Percentiles rank a stretch among this genome's conserved stretches.
Evolutionary conservation across 2,329 filamentous ascomycete species (phyloP).

Genomic region (Colletotrichum eleusines): DNA sequence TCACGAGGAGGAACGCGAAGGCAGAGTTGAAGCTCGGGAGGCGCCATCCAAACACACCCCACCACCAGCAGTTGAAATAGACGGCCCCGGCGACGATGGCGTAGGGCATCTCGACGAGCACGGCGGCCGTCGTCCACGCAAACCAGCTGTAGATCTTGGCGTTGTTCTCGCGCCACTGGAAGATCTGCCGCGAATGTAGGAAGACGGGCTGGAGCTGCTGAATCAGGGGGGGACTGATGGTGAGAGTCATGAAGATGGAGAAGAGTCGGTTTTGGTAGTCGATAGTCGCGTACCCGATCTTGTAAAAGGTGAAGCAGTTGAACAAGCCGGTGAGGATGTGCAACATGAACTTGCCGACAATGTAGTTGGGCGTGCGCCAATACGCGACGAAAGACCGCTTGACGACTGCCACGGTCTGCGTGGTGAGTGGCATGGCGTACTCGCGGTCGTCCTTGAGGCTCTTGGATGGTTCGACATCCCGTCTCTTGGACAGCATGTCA

Average conservation of each 20-base stretch:
- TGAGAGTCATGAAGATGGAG: constrained; percentile 81
- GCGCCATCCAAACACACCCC: constrained; percentile 62
- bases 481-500: constrained; percentile 61
- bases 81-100: constrained; percentile 73
- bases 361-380: constrained; percentile 75
- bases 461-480: constrained; percentile 51
- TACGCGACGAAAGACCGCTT: constrained; percentile 71
- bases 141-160: constrained; percentile 85
- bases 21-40: constrained; percentile 67
- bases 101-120: constrained; percentile 79
- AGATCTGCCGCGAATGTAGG: constrained; percentile 74
- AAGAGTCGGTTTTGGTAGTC: constrained; percentile 81
- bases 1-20: constrained; percentile 72
- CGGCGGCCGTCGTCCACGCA: constrained; percentile 74
- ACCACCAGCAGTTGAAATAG: constrained; percentile 74
- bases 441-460: constrained; percentile 66
- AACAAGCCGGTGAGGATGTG: constrained; percentile 74
- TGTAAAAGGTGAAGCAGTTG: constrained; percentile 79
- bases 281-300: constrained; percentile 66
- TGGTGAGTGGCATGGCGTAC: constrained; percentile 70
- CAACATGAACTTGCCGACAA: constrained; percentile 71
- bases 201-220: constrained; percentile 83
- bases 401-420: constrained; percentile 66
- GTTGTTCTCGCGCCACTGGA: constrained; percentile 78
- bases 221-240: constrained; percentile 79